These are phyloP conservation scores for Monosporozyma aquatica DNA, from an alignment of 805 yeast genomes.

Conservation along the genomic window DNA sequence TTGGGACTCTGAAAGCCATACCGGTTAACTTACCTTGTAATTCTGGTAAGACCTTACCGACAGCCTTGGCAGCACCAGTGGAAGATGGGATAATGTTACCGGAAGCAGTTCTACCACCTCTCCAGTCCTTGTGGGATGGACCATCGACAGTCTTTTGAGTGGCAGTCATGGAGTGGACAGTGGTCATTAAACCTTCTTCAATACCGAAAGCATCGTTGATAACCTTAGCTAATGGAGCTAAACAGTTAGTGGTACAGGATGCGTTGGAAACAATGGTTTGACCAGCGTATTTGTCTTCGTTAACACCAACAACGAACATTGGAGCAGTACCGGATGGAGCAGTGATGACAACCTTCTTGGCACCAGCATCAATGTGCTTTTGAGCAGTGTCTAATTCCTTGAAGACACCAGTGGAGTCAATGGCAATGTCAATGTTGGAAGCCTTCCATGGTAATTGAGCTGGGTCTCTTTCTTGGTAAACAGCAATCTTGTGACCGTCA, in stretches of 20 bases:
- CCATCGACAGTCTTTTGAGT: constrained; percentile 70
- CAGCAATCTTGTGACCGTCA: constrained; percentile 42
- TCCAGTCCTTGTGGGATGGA: constrained; percentile 73
- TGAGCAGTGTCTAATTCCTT: constrained; percentile 55
- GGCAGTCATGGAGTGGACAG: constrained; percentile 64
- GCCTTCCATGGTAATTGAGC: constrained; percentile 61
- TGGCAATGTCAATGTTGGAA: constrained; percentile 50
- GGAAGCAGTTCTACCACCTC: constrained; percentile 73
- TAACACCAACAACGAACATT: constrained; percentile 67
- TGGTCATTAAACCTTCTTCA: constrained; percentile 70
- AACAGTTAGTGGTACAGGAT: constrained; percentile 67
- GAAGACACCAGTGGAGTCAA: constrained; percentile 69
- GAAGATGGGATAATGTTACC: constrained; percentile 70
- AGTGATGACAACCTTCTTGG: constrained; percentile 63
- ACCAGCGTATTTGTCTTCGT: constrained; percentile 51
- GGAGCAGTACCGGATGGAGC: constrained; percentile 68
- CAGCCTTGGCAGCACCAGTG: constrained; percentile 73
- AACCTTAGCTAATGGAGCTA: constrained; percentile 65
- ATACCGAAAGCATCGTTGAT: constrained; percentile 58
- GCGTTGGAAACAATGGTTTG: constrained; percentile 57
- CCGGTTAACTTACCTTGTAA: constrained; percentile 67
- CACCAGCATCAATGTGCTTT: constrained; percentile 65
- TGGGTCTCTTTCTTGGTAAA: constrained; percentile 61
- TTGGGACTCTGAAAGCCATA: constrained; percentile 67
- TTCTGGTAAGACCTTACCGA: constrained; percentile 64